phyloP scores from a whole-genome alignment of 306 rosid species.

The Adenanthera pavonina region DNA sequence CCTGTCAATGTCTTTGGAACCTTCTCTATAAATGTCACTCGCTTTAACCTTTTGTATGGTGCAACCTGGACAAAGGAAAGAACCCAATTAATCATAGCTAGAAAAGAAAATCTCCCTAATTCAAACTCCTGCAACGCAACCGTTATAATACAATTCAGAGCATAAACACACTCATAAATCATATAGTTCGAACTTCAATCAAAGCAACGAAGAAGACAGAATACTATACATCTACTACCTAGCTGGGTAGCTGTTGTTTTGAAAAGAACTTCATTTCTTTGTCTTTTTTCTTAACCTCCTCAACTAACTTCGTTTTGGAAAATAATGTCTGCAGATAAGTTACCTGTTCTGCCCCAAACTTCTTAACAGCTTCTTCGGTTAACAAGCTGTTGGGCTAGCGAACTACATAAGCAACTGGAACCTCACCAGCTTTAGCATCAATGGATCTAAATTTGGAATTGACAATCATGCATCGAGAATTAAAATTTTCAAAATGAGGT shows the following conservation, averaged over 20 bases:
- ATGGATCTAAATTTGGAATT: conserved; percentile 46
- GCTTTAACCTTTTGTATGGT: conserved; percentile 57
- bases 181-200: neutral
- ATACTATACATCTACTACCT: neutral
- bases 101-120: neutral
- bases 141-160: neutral
- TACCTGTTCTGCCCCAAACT: conserved; percentile 53
- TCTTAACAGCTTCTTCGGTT: conserved; percentile 44
- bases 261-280: neutral
- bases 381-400: conserved; percentile 46
- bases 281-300: neutral
- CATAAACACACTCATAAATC: neutral
- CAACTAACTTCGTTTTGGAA: neutral
- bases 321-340: neutral
- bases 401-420: conserved; percentile 63
- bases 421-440: conserved; percentile 62
- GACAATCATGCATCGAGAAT: neutral
- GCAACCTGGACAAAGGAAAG: conserved; percentile 49
- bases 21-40: conserved; percentile 48
- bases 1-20: conserved; percentile 52
- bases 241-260: neutral
- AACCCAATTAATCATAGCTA: neutral
- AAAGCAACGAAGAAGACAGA: neutral
- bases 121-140: neutral
- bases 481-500: neutral